These are phyloP conservation scores for Pyrenophora teres DNA, from an alignment of 2,329 filamentous ascomycete genomes.

Conservation along the genomic window DNA sequence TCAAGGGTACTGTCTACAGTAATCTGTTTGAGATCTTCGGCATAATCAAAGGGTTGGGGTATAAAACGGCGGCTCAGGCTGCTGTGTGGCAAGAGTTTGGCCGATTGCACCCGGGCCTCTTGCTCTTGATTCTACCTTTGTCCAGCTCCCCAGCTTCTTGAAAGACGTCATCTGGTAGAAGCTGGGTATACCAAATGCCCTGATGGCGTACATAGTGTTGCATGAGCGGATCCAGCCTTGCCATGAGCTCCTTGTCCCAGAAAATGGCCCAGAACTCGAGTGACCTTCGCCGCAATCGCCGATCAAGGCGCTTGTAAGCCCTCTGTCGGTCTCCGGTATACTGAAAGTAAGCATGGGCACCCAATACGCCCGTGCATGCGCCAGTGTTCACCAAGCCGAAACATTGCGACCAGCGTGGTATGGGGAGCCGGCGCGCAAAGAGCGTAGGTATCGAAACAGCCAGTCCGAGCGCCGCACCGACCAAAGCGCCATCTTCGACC, in stretches of 20 bases:
- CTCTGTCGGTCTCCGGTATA: constrained; percentile 36
- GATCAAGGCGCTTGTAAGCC: constrained; percentile 24
- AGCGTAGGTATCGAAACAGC: constrained; percentile 27
- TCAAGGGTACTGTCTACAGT: constrained; percentile 13
- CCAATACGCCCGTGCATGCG: constrained; percentile 28
- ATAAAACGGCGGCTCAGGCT: constrained; percentile 20
- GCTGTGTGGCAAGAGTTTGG: constrained; percentile 3
- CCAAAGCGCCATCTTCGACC: constrained; percentile 34
- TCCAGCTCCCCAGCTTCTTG: constrained; percentile 21
- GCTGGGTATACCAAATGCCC: constrained; percentile 29
- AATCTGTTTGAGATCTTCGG: constrained; percentile 23
- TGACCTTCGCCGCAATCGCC: constrained; percentile 20
- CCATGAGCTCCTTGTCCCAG: constrained; percentile 33
- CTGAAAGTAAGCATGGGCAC: constrained; percentile 31
- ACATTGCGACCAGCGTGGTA: constrained; percentile 30
- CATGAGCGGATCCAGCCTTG: constrained; percentile 26
- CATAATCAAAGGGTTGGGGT: constrained; percentile 25
- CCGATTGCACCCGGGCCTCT: not conserved
- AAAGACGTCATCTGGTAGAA: constrained; percentile 22
- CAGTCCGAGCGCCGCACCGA: constrained; percentile 31
- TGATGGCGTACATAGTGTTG: constrained; percentile 37
- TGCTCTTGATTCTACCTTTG: not conserved
- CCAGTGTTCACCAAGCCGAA: constrained; percentile 34
- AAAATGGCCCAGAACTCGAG: constrained; percentile 35
- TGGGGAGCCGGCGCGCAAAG: constrained; percentile 24